Conservation (phyloP, 805 yeast species). For the Schwanniomyces vanrijiae region DNA sequence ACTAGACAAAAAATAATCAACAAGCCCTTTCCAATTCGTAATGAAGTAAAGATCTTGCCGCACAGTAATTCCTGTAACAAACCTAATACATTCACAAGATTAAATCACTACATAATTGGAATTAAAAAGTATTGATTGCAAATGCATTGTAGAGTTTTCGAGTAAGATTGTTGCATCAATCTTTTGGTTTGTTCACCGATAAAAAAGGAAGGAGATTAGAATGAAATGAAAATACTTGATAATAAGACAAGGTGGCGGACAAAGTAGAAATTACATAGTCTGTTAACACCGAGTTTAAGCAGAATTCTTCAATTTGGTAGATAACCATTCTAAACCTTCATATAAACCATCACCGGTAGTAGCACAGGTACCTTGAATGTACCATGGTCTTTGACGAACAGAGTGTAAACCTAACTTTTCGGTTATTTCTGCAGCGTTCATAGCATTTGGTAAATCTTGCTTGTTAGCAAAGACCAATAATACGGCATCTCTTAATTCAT, state of each 20-base stretch:
- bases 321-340: slow-evolving; percentile 97
- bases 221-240: slow-evolving; percentile 2
- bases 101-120: not conserved
- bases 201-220: slow-evolving; percentile 3
- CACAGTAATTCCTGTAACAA: not conserved
- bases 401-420: slow-evolving; percentile 96
- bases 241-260: not conserved
- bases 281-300: slow-evolving; percentile 18
- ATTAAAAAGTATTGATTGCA: not conserved
- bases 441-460: slow-evolving; percentile 98
- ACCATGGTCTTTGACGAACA: slow-evolving; percentile 98
- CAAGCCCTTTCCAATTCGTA: not conserved
- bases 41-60: not conserved
- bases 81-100: not conserved
- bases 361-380: slow-evolving; percentile 98
- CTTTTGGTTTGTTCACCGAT: slow-evolving; percentile 2
- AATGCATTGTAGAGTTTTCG: slow-evolving; percentile 1
- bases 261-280: not conserved
- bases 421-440: slow-evolving; percentile 98
- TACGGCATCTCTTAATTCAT: slow-evolving; percentile 95
- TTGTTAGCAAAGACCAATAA: slow-evolving; percentile 96
- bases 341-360: slow-evolving; percentile 98
- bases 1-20: slow-evolving; percentile 1
- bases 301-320: slow-evolving; percentile 73
- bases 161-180: slow-evolving; percentile 1